phyloP scores from a whole-genome alignment of 2,329 filamentous ascomycete genomes.

The Verticillium tricorpus region DNA sequence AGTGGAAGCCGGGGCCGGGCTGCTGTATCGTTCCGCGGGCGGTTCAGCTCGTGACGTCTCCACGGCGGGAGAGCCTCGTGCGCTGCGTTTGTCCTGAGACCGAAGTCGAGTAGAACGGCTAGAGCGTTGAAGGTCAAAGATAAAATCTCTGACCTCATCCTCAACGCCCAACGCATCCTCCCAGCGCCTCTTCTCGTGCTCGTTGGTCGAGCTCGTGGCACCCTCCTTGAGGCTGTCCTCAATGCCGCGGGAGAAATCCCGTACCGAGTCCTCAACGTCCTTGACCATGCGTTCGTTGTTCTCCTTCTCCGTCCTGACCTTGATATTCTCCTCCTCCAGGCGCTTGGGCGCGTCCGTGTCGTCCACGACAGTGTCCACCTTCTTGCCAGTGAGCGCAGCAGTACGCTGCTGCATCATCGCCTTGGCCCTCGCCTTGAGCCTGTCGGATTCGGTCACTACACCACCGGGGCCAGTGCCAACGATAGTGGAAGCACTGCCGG shows the following conservation, averaged over 20 bases:
- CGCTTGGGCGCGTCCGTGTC: slow-evolving; percentile 77
- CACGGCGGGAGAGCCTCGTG: slow-evolving; percentile 37
- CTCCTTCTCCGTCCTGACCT: slow-evolving; percentile 78
- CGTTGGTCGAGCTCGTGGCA: slow-evolving; percentile 66
- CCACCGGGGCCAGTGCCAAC: slow-evolving; percentile 92
- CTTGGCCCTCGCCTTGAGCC: slow-evolving; percentile 89
- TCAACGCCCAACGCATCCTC: slow-evolving; percentile 95
- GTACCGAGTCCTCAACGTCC: slow-evolving; percentile 94
- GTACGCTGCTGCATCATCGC: slow-evolving; percentile 99
- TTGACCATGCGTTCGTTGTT: slow-evolving; percentile 95
- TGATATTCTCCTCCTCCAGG: slow-evolving; percentile 81
- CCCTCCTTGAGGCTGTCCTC: slow-evolving; percentile 86
- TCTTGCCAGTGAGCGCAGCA: slow-evolving; percentile 84
- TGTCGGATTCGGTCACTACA: slow-evolving; percentile 84
- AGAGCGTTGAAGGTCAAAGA: slow-evolving; percentile 88
- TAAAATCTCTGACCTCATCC: slow-evolving; percentile 95
- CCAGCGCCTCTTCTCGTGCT: slow-evolving; percentile 92
- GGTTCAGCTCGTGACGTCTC: slow-evolving; percentile 23
- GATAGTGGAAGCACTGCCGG: slow-evolving; percentile 72
- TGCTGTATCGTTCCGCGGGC: slow-evolving; percentile 15
- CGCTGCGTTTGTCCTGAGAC: slow-evolving; percentile 49
- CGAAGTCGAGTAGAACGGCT: slow-evolving; percentile 71
- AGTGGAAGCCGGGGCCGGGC: slow-evolving; percentile 41
- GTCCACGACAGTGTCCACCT: slow-evolving; percentile 63
- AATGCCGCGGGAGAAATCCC: slow-evolving; percentile 78